Evolutionary conservation across 2,329 filamentous ascomycete species (phyloP), one percentile per base, ranked within the genome.

Genomic region (Ceratocystis albifundus): DNA sequence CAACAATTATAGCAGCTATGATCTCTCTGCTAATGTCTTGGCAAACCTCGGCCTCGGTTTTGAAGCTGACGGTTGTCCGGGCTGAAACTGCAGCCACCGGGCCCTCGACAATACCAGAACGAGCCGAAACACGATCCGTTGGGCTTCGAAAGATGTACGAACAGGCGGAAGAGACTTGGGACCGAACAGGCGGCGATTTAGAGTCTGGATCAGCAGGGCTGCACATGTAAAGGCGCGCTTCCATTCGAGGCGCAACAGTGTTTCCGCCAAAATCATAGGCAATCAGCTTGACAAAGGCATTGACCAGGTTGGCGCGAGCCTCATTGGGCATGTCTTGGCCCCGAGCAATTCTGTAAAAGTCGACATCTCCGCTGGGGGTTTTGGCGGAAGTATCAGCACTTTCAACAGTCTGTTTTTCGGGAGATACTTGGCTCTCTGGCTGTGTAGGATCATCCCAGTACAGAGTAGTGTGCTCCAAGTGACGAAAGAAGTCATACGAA

Each of bases 201-300:
- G 69, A 71, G 69, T 70, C 72, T 68, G 61, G 69, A 2, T 46
- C 17, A 66, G 72, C 70, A 1, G 74, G 72, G n/a, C 76, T 77
- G 62, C 75, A 76, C 64, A 87, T 73, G 59, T 85, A 79, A 22
- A 87, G 75, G 2, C 84, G 79, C 8, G 84, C 84, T 70, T 87
- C 84, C 28, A 78, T 76, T 50, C 84, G 80, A 17, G 84, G 76
- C 30, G 80, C 77, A 1, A 78, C 76, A 62, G 85, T 80, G 70
- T 81, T 86, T 73, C 84, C 87, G 63, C 83, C 82, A 73, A 86
- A 87, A 69, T 87, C 84, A 71, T 87, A 87, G 20, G 83, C 80
- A 17, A 87, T 79, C 3, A 87, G 78, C 72, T 87, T 87, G 66
- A 87, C 73, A 66, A 87, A 86, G 45, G 84, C 79, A 2, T 80